These are phyloP conservation scores for Scutellaria barbata DNA, from an alignment of 257 asterid genomes.

Conservation along the genomic window DNA sequence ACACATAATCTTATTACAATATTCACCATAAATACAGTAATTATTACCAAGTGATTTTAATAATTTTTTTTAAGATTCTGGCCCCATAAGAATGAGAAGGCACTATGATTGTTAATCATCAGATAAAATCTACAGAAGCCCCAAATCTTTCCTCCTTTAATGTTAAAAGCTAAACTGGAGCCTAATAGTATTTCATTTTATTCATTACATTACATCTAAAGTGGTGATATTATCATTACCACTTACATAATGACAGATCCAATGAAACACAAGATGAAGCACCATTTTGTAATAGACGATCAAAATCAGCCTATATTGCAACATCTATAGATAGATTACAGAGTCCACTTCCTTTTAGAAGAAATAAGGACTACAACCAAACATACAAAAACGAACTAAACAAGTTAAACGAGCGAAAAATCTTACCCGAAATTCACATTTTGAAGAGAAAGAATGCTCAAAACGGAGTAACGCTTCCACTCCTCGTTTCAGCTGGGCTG, in stretches of 20 bases:
- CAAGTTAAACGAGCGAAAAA: conserved; percentile 26
- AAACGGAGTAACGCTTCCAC: conserved; percentile 97
- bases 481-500: conserved; percentile 96
- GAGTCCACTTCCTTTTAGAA: conserved; percentile 30
- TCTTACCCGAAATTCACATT: conserved; percentile 38
- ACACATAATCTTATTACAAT: background rate
- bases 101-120: conserved; percentile 37
- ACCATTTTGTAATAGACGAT: background rate
- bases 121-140: conserved; percentile 28
- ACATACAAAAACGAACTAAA: conserved; percentile 26
- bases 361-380: conserved; percentile 27
- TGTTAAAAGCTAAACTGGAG: no score
- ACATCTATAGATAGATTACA: conserved; percentile 30
- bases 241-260: background rate
- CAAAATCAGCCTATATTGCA: conserved; percentile 21
- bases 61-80: conserved; percentile 26
- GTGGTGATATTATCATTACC: background rate
- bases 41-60: conserved; percentile 31
- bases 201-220: no score
- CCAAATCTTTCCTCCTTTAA: conserved; percentile 25
- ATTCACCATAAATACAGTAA: conserved; percentile 19
- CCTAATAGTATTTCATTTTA: no score
- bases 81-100: conserved; percentile 34
- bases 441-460: conserved; percentile 43
- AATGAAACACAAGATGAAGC: background rate